A percentile compares a stretch with the other conserved stretches of the same genome.
Conservation (phyloP, 495 filamentous ascomycete genomes). For the Hypomontagnella monticulosa region DNA sequence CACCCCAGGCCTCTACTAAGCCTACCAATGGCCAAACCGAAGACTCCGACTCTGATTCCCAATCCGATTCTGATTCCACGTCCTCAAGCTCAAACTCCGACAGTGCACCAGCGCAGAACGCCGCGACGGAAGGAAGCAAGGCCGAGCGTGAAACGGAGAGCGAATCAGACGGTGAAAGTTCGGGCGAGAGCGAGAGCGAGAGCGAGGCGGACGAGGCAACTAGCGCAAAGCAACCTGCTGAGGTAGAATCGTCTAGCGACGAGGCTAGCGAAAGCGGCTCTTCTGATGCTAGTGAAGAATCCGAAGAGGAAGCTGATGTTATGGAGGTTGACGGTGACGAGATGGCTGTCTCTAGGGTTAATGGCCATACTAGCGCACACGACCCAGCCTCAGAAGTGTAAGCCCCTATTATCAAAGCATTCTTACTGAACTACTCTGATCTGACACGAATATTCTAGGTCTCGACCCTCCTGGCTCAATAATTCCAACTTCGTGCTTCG, state of each 20-base stretch:
- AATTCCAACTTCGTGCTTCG: constrained; percentile 48
- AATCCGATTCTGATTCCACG: constrained; percentile 42
- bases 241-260: constrained; percentile 31
- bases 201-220: constrained; percentile 17
- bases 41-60: constrained; percentile 24
- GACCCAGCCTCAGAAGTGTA: constrained; percentile 30
- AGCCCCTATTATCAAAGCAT: neutral
- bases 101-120: constrained; percentile 13
- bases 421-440: neutral
- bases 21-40: constrained; percentile 8
- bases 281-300: constrained; percentile 15
- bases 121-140: constrained; percentile 20
- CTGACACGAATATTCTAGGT: constrained; percentile 24
- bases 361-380: constrained; percentile 26
- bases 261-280: constrained; percentile 41
- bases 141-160: constrained; percentile 42
- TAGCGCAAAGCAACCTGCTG: constrained; percentile 14
- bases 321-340: constrained; percentile 44
- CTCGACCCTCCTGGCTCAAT: constrained; percentile 38
- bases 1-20: constrained; percentile 5
- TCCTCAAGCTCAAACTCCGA: constrained; percentile 31
- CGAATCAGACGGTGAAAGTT: constrained; percentile 36
- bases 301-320: constrained; percentile 10
- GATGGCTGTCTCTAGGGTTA: constrained; percentile 41
- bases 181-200: constrained; percentile 20